Evolutionary conservation across 177 flowering plant species (phyloP), one percentile per base, ranked within the genome.

Genomic region (Vitis hybrid): DNA sequence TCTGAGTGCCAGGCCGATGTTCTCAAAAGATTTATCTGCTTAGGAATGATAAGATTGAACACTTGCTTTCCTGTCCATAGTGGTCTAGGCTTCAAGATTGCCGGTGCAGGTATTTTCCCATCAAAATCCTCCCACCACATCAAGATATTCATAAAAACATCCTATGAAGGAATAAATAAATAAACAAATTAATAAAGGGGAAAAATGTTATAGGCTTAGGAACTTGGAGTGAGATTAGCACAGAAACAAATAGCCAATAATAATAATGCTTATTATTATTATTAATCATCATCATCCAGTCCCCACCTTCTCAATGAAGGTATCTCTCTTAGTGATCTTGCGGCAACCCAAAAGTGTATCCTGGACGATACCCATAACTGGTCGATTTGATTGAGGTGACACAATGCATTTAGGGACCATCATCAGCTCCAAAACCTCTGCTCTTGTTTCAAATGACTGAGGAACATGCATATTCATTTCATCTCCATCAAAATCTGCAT

Each of bases 111-210:
- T 76, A 96, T 78, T 83, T 93, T 96, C 58, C 99, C 99, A 75
- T 93, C 99, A 81, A 96, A 96, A 77, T 96, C 98, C 74, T 96
- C 99, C 99, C 99, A 96, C 99, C 99, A 96, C 97, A 96, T 93
- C 79, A 96, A 84, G 34, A 84, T 93, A 74, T 96, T 96, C 97
- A 96, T 93, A 60, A 92, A 96, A 40, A 96, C 99, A 82, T 96
- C 99, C 99, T 95, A 82, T 72, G 80, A 52, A 64, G 68, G 23
- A 8, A 58, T 70, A 32, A 61, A 19, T 19, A 48, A 10, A 50
- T 40, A 18, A 64, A 19, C 55, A 68, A 40, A 40, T 15, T 7
- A 67, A 14, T 18, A 40, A 30, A 6, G 57, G 51, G 51, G 8
- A 34, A 15, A 18, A 57, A n/a, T 4, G 7, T 18, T 19, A 40